A percentile compares a stretch with the other conserved stretches of the same genome.
Conservation (phyloP, 2,329 filamentous ascomycete species). For the Beauveria rudraprayagi region DNA sequence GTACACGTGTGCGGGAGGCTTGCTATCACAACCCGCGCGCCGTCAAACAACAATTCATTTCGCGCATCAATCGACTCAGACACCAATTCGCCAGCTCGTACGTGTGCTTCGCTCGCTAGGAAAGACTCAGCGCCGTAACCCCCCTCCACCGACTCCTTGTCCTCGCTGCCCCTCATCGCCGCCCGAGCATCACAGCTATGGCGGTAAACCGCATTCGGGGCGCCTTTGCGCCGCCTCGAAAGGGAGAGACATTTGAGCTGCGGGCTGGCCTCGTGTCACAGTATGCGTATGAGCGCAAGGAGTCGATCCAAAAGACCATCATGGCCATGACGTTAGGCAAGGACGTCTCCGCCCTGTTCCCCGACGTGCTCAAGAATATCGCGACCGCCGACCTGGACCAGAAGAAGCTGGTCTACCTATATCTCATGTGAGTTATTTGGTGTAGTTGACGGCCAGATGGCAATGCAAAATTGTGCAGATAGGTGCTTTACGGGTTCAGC, state of each 20-base stretch:
- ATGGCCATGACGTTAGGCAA: conserved; percentile 99
- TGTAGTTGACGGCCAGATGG: background rate
- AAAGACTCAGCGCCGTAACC: background rate
- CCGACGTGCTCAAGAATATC: conserved; percentile 98
- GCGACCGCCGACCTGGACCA: conserved; percentile 90
- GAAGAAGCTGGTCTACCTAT: conserved; percentile 98
- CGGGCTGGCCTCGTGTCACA: conserved; percentile 93
- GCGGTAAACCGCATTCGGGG: conserved; percentile 94
- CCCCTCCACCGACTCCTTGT: background rate
- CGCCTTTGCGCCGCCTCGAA: conserved; percentile 85
- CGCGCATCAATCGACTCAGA: background rate
- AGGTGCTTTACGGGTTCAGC: background rate
- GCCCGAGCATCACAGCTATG: conserved; percentile 45
- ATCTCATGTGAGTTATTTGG: conserved; percentile 67
- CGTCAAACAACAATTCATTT: background rate
- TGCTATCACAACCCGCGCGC: background rate
- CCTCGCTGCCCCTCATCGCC: conserved; percentile 20
- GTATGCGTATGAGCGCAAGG: conserved; percentile 98
- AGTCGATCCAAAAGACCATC: conserved; percentile 98
- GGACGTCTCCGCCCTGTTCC: conserved; percentile 94
- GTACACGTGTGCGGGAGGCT: conserved; percentile 9
- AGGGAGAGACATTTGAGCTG: conserved; percentile 97
- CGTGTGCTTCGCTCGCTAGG: background rate
- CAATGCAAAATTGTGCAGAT: background rate
- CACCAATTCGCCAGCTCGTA: background rate